A percentile compares a stretch with the other conserved stretches of the same genome.
Conservation (phyloP, 225 moss, liverwort and hornwort species). For the Bryum argenteum region DNA sequence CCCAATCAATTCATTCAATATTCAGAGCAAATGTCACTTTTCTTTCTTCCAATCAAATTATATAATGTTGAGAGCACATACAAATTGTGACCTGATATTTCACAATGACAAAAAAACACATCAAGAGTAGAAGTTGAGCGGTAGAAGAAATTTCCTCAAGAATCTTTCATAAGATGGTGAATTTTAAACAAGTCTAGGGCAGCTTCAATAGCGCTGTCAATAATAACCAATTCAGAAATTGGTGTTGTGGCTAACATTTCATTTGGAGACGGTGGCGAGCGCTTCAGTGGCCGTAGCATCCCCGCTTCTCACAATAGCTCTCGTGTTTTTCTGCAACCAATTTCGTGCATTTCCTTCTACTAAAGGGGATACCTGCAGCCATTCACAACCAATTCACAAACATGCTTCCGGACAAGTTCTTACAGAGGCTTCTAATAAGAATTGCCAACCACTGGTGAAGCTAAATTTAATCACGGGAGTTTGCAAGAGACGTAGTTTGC, state of each 20-base stretch:
- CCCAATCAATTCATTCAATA: no score
- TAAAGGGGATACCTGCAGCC: conserved; percentile 77
- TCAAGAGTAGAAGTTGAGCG: no score
- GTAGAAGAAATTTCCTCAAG: no score
- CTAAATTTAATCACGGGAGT: no score
- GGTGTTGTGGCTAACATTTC: conserved; percentile 7
- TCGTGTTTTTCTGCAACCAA: conserved; percentile 81
- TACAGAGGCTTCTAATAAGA: neutral
- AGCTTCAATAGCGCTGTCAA: conserved; percentile 30
- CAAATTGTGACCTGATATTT: no score
- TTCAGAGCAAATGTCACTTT: no score
- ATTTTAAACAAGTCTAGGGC: neutral
- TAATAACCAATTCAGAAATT: conserved; percentile 26
- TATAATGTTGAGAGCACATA: no score
- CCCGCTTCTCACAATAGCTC: conserved; percentile 55
- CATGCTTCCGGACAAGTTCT: neutral
- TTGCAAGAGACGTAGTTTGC: no score
- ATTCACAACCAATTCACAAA: conserved; percentile 5
- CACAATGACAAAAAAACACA: no score
- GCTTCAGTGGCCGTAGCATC: conserved; percentile 52
- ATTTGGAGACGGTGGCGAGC: conserved; percentile 54
- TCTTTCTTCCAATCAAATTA: no score
- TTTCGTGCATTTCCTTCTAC: conserved; percentile 65
- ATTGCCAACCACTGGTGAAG: neutral
- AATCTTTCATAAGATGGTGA: no score